Evolutionary conservation across 2,329 filamentous ascomycete genomes (phyloP), one percentile per base, ranked within the genome.

Genomic region (Fusarium sp.): DNA sequence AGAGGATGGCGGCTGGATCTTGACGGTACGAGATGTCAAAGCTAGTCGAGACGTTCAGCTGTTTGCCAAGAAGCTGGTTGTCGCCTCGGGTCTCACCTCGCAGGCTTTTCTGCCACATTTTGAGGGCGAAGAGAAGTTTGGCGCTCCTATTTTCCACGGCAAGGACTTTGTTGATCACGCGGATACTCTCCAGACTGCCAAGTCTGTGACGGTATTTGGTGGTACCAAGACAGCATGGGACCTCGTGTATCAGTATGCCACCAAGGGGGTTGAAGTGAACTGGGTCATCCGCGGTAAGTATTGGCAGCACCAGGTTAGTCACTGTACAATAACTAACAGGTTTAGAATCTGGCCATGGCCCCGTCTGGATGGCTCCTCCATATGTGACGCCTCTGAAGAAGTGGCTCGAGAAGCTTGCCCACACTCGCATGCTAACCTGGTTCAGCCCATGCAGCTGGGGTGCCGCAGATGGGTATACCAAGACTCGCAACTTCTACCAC

Each of bases 381-480:
- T 89, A 88, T 69, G 90, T 93, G 18, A 92, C 91, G 1, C 90
- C 90, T 0, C 78, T 92, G 37, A 90, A 90, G 80, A 86, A 85
- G 60, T 88, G 87, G 84, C 82, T 93, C 5, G 92, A 93, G 79
- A 89, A 90, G 75, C 84, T 93, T 1, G 75, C 77, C 3, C 80
- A 77, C 64, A 78, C 88, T 1, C 88, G 92, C 0, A 87, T 91
- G 69, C 81, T 93, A 63, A 90, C 88, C 2, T 93, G 90, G 88
- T 88, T 94, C 79, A 90, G 87, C 54, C 92, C 92, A 0, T 93
- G 91, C 76, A 87, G 89, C 6, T 94, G 90, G 89, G 91, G 89
- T 3, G 82, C 84, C 4, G 87, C 85, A 11, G 89, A 89, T 73
- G 89, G 88, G 1, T 89, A 85, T 64, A 83, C 85, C 5, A 83